phyloP scores from a whole-genome alignment of 2,329 filamentous ascomycete species.

The Cytospora schulzeri region DNA sequence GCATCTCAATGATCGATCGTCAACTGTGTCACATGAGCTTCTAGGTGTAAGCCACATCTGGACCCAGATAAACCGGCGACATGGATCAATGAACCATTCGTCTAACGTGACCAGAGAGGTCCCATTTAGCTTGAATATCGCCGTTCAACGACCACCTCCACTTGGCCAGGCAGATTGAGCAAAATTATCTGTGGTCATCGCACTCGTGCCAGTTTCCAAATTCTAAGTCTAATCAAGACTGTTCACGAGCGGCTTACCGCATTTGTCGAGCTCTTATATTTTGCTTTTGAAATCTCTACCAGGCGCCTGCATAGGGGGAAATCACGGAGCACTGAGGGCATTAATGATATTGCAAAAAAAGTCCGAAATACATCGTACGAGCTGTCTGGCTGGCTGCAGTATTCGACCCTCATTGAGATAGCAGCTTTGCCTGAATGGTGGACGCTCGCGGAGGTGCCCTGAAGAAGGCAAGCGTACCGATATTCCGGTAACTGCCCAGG shows the following conservation, averaged over 20 bases:
- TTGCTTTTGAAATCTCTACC: neutral
- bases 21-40: neutral
- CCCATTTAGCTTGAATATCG: neutral
- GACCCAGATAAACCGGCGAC: neutral
- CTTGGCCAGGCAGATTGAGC: neutral
- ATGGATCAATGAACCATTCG: neutral
- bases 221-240: too few species aligned
- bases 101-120: neutral
- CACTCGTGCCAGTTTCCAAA: too few species aligned
- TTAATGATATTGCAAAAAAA: too few species aligned
- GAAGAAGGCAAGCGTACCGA: neutral
- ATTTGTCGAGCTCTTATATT: too few species aligned
- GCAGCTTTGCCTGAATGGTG: neutral
- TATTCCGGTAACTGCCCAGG: neutral
- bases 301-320: neutral
- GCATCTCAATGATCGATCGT: neutral
- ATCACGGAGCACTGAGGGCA: too few species aligned
- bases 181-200: neutral
- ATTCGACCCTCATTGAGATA: neutral
- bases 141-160: neutral
- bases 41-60: neutral
- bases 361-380: too few species aligned
- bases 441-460: neutral
- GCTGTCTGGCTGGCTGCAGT: neutral
- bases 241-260: too few species aligned